Evolutionary conservation across 371 early-diverging fungal species (phyloP), one percentile per base, ranked within the genome.

Genomic region (Smittium culicis): DNA sequence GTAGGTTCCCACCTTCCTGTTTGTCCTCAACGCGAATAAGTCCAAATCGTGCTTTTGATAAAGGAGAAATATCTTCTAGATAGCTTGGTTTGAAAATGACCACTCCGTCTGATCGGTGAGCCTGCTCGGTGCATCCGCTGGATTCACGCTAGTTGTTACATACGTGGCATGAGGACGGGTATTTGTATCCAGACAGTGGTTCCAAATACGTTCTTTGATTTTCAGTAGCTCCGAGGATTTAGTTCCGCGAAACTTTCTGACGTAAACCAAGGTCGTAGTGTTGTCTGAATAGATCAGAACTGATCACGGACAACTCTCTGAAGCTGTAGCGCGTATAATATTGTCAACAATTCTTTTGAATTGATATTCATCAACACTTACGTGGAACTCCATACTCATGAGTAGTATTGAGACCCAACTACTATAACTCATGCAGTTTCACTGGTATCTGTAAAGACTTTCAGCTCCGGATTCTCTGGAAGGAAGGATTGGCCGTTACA

Each of bases 231-330:
- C 31, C n/a, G 60, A 27, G n/a, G 60, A 59, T 11, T 32, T 16
- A 11, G 54, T 59, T n/a, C n/a, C 60, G 16, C 31, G 11, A 59
- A 29, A 31, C 60, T 59, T 59, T 32, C 60, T 27, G 31, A n/a
- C 60, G 60, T 59, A 59, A n/a, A 31, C 60, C n/a, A 59, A 31
- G 5, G 60, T 59, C 11, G 60, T n/a, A 16, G 60, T 59, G n/a
- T 59, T 59, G 60, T 59, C 60, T 32, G 60, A 27, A n/a, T 59
- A 59, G 29, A 59, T n/a, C 16, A 27, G n/a, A 14, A 59, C 60
- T n/a, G 60, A 59, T 5, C 31, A 29, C 31, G 16, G 29, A 16
- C 5, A 31, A 59, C 5, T 11, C n/a, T 32, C n/a, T n/a, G 27
- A n/a, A 59, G 60, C 60, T 59, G 27, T 5, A 59, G 60, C 27